Evolutionary conservation across 2,329 filamentous ascomycete species (phyloP).

Genomic region (Fusarium secorum): DNA sequence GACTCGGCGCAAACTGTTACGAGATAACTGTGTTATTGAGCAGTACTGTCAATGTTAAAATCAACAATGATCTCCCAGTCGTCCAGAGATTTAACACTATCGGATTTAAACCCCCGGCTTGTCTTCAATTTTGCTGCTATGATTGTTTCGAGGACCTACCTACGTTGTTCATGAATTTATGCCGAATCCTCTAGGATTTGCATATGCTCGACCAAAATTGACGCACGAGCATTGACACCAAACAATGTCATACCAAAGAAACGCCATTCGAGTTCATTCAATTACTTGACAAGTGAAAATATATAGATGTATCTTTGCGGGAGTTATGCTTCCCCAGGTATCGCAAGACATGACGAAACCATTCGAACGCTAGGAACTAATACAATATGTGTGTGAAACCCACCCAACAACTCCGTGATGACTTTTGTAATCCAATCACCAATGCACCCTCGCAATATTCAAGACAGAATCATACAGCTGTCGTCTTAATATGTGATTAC

Average conservation of each 20-base stretch:
- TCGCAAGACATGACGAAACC: conserved; percentile 25
- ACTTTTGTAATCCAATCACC: conserved; percentile 41
- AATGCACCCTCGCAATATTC: conserved; percentile 29
- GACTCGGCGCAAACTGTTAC: background rate
- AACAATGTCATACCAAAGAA: background rate
- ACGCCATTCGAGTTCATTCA: background rate
- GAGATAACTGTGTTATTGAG: background rate
- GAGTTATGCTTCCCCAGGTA: conserved; percentile 9
- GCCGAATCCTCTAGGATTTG: background rate
- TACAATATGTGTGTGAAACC: conserved; percentile 31
- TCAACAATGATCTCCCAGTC: background rate
- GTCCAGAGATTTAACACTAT: background rate
- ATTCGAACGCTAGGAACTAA: conserved; percentile 37
- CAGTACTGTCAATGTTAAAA: background rate
- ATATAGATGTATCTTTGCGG: conserved; percentile 13
- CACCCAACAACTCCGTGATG: conserved; percentile 37
- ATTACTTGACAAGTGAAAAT: conserved; percentile 19
- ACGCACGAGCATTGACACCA: background rate
- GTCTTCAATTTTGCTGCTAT: background rate
- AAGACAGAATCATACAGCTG: conserved; percentile 35
- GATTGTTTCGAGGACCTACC: background rate
- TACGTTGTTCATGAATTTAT: background rate
- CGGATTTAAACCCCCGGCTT: background rate
- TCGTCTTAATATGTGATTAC: conserved; percentile 9
- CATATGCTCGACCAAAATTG: background rate